Percentiles rank a stretch among this genome's conserved stretches.
These are phyloP conservation scores for Flaveria floridana DNA, from an alignment of 140 eudicot species.

Conservation along the genomic window DNA sequence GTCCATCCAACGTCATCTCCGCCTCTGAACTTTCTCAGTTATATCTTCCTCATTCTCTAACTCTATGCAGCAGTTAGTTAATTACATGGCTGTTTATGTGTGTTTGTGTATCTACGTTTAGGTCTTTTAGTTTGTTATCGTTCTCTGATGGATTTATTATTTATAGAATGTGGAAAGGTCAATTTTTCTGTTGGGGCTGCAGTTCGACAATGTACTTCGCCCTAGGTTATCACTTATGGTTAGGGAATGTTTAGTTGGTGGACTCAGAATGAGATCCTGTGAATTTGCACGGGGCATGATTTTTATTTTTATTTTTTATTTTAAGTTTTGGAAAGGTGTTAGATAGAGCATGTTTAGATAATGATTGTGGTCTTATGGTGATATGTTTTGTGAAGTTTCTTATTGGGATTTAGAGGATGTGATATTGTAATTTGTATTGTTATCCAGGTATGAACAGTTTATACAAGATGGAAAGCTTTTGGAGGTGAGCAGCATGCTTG, in stretches of 20 bases:
- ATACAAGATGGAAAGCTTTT: slow-evolving; percentile 74
- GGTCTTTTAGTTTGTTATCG: slow-evolving; percentile 7
- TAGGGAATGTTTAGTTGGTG: not conserved
- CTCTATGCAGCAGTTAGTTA: not conserved
- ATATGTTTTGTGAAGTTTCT: not conserved
- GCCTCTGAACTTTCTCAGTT: slow-evolving; percentile 75
- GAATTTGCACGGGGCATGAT: not conserved
- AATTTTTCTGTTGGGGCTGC: not conserved
- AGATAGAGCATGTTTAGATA: not conserved
- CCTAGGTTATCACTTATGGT: not conserved
- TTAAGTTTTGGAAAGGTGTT: not conserved
- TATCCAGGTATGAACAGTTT: slow-evolving; percentile 76
- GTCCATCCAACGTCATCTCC: slow-evolving; percentile 89
- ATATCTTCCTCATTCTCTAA: slow-evolving; percentile 28
- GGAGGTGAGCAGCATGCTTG: slow-evolving; percentile 52
- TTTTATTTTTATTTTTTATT: no score
- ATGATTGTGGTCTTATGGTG: not conserved
- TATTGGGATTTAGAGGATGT: not conserved
- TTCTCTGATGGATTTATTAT: not conserved
- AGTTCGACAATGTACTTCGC: not conserved
- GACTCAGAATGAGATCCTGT: not conserved
- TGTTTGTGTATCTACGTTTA: not conserved
- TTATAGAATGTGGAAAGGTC: not conserved
- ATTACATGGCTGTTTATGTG: not conserved
- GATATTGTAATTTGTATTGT: slow-evolving; percentile 7